A percentile compares a stretch with the other conserved stretches of the same genome.
Conservation (phyloP, 768 basidiomycete species). For the Scleroderma citrinum region DNA sequence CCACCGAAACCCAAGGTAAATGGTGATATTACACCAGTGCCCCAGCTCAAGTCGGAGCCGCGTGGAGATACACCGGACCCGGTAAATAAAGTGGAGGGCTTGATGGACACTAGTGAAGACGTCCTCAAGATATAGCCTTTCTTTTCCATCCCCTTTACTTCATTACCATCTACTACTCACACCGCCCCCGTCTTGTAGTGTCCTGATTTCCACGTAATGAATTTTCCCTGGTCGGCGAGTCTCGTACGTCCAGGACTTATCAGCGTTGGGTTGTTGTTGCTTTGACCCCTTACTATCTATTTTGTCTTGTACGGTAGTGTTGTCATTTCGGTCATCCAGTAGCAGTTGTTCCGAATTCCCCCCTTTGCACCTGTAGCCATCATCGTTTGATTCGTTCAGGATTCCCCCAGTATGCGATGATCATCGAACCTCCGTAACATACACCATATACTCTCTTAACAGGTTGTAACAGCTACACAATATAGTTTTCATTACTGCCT, state of each 20-base stretch:
- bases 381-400: slow-evolving; percentile 30
- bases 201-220: slow-evolving; percentile 1
- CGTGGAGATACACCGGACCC: slow-evolving; percentile 50
- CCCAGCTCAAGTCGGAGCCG: slow-evolving; percentile 46
- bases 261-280: slow-evolving; percentile 14
- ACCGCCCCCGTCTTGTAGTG: slow-evolving; percentile 3
- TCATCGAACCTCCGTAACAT: slow-evolving; percentile 27
- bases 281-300: slow-evolving; percentile 27
- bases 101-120: slow-evolving; percentile 61
- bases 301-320: slow-evolving; percentile 21
- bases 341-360: slow-evolving; percentile 16
- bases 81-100: slow-evolving; percentile 55
- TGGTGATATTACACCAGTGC: slow-evolving; percentile 40
- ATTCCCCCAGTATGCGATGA: slow-evolving; percentile 30
- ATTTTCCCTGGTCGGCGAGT: slow-evolving; percentile 1
- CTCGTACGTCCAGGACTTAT: slow-evolving; percentile 10
- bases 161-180: slow-evolving; percentile 1
- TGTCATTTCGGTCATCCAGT: slow-evolving; percentile 14
- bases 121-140: slow-evolving; percentile 36
- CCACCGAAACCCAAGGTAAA: slow-evolving; percentile 41
- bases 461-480: slow-evolving; percentile 29
- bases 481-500: slow-evolving; percentile 16
- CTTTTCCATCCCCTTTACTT: background rate
- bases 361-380: slow-evolving; percentile 25
- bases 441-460: slow-evolving; percentile 32